These are phyloP conservation scores for Xylariaceae sp. DNA, from an alignment of 2,329 filamentous ascomycete genomes.

Conservation along the genomic window DNA sequence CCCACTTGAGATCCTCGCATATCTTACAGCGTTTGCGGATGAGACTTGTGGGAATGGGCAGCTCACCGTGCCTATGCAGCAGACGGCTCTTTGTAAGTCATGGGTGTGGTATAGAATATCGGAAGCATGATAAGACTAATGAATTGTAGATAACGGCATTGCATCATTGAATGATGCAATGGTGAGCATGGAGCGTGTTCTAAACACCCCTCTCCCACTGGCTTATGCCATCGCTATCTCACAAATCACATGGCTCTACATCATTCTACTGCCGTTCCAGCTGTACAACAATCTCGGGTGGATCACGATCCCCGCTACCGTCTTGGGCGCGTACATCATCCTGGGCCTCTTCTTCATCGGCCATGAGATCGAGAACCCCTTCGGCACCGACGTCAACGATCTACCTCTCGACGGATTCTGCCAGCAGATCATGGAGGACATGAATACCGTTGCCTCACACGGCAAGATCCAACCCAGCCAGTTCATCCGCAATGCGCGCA, in stretches of 20 bases:
- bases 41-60: constrained; percentile 53
- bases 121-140: no score
- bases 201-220: constrained; percentile 76
- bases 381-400: constrained; percentile 80
- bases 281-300: constrained; percentile 60
- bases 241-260: constrained; percentile 83
- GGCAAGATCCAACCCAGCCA: constrained; percentile 47
- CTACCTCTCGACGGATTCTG: constrained; percentile 74
- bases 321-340: constrained; percentile 75
- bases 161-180: constrained; percentile 67
- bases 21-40: constrained; percentile 65
- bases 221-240: constrained; percentile 82
- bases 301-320: constrained; percentile 73
- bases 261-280: constrained; percentile 78
- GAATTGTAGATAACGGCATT: constrained; percentile 50
- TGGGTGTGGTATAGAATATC: neutral
- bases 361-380: constrained; percentile 80
- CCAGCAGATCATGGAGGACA: constrained; percentile 66
- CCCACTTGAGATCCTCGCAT: constrained; percentile 75
- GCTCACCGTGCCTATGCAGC: constrained; percentile 53
- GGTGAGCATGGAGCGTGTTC: constrained; percentile 69
- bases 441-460: constrained; percentile 66
- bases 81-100: constrained; percentile 48
- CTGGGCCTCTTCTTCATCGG: constrained; percentile 71
- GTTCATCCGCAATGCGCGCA: constrained; percentile 44